Percentiles rank a stretch among this genome's conserved stretches.
Conservation (phyloP, 2,329 filamentous ascomycete species). For the Daldinia eschscholtzii region DNA sequence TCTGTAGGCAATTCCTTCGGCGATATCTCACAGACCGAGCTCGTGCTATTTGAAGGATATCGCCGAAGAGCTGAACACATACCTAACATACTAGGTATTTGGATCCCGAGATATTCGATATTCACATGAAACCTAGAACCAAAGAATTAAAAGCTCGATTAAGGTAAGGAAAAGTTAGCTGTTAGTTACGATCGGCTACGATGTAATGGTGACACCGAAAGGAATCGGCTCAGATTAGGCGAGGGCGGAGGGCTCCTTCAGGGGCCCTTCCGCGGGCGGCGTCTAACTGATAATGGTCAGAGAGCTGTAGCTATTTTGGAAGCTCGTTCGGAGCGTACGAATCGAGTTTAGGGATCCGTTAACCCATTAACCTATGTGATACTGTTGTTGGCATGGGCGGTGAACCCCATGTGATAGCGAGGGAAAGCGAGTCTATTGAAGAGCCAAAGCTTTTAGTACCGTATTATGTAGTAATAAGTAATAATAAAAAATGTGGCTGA, state of each 20-base stretch:
- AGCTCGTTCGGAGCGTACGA: constrained; percentile 12
- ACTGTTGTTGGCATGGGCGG: constrained; percentile 26
- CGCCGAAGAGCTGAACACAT: constrained; percentile 15
- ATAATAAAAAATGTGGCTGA: constrained; percentile 25
- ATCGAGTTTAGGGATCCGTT: constrained; percentile 21
- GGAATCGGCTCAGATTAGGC: constrained; percentile 37
- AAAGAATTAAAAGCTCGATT: neutral
- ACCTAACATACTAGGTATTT: constrained; percentile 4
- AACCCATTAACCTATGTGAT: constrained; percentile 8
- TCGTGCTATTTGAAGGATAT: constrained; percentile 8
- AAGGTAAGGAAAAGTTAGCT: constrained; percentile 12
- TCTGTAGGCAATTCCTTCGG: constrained; percentile 40
- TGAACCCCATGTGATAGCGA: constrained; percentile 17
- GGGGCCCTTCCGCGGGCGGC: constrained; percentile 20
- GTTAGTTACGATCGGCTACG: constrained; percentile 23
- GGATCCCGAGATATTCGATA: constrained; percentile 18
- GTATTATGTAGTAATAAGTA: constrained; percentile 9
- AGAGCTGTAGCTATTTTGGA: constrained; percentile 25
- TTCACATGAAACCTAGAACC: constrained; percentile 21
- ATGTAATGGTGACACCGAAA: constrained; percentile 35
- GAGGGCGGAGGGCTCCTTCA: constrained; percentile 35
- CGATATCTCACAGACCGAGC: constrained; percentile 35
- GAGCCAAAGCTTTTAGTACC: constrained; percentile 3
- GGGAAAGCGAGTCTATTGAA: constrained; percentile 32
- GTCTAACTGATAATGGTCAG: constrained; percentile 12